These are phyloP conservation scores for Neopestalotiopsis rosae DNA, from an alignment of 2,329 filamentous ascomycete species.

Conservation along the genomic window DNA sequence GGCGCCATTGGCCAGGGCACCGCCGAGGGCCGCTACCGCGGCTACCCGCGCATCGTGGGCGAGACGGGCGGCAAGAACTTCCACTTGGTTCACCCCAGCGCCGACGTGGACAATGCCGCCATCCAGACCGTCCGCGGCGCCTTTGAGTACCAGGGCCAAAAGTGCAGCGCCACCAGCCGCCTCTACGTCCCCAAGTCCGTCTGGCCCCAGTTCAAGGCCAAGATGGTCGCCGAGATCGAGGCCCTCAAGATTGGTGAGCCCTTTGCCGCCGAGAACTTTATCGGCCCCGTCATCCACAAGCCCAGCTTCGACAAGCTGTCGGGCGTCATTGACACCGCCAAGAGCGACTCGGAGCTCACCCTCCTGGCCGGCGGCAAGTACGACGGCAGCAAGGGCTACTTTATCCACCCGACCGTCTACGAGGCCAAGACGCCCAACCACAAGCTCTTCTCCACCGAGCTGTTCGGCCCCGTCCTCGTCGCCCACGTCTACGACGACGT, in stretches of 20 bases:
- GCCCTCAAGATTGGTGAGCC: constrained; percentile 75
- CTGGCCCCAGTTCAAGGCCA: constrained; percentile 73
- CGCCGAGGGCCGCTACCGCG: constrained; percentile 79
- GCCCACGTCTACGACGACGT: constrained; percentile 80
- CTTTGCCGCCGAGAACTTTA: constrained; percentile 75
- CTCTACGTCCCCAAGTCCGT: constrained; percentile 78
- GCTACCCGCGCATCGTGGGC: constrained; percentile 87
- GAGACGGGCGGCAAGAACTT: constrained; percentile 96
- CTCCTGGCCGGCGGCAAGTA: constrained; percentile 78
- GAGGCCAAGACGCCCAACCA: constrained; percentile 75
- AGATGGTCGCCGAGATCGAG: constrained; percentile 70
- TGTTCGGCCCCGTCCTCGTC: constrained; percentile 81
- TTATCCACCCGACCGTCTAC: constrained; percentile 84
- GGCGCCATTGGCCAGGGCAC: constrained; percentile 84
- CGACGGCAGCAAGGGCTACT: constrained; percentile 81
- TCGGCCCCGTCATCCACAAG: constrained; percentile 86
- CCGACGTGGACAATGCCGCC: constrained; percentile 79
- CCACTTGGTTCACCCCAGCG: constrained; percentile 79
- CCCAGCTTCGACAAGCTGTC: constrained; percentile 81
- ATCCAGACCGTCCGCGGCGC: constrained; percentile 84
- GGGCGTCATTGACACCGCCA: constrained; percentile 79
- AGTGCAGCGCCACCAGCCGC: constrained; percentile 85
- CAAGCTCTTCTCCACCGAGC: constrained; percentile 75
- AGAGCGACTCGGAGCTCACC: constrained; percentile 73
- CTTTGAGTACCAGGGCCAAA: constrained; percentile 91